Evolutionary conservation across 2,329 filamentous ascomycete species (phyloP).

Genomic region (Pseudopithomyces maydicus): DNA sequence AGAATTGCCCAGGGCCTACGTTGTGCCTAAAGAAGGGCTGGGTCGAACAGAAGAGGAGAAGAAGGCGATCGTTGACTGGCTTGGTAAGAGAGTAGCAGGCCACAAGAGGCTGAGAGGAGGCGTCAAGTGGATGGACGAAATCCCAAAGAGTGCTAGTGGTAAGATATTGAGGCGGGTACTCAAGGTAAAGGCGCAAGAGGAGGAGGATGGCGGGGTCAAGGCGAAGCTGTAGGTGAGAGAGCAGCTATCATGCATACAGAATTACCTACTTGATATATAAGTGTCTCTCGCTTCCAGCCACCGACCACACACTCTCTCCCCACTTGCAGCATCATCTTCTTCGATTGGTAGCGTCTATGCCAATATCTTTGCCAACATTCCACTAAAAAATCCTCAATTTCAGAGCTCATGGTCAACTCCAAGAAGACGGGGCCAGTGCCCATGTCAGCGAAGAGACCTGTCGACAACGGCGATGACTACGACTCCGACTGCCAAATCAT

Average conservation of each 20-base stretch:
- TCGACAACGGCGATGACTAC: not conserved
- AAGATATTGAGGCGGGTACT: constrained; percentile 54
- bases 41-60: constrained; percentile 37
- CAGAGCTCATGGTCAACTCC: not conserved
- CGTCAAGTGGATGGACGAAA: constrained; percentile 53
- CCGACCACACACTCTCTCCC: not conserved
- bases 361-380: not conserved
- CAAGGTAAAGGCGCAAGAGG: constrained; percentile 50
- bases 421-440: no score
- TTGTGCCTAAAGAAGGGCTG: constrained; percentile 39
- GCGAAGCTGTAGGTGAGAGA: constrained; percentile 48
- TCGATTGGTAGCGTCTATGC: not conserved
- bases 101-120: constrained; percentile 55
- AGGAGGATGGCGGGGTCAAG: constrained; percentile 44
- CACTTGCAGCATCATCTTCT: no score
- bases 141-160: constrained; percentile 54
- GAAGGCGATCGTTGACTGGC: constrained; percentile 50
- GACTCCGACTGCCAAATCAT: not conserved
- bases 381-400: not conserved
- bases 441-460: not conserved
- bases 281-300: not conserved
- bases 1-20: constrained; percentile 48
- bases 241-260: not conserved
- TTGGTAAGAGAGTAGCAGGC: constrained; percentile 49
- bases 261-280: not conserved